A percentile compares a stretch with the other conserved stretches of the same genome.
These are phyloP conservation scores for Botrytis byssoidea DNA, from an alignment of 2,329 filamentous ascomycete species.

Conservation along the genomic window DNA sequence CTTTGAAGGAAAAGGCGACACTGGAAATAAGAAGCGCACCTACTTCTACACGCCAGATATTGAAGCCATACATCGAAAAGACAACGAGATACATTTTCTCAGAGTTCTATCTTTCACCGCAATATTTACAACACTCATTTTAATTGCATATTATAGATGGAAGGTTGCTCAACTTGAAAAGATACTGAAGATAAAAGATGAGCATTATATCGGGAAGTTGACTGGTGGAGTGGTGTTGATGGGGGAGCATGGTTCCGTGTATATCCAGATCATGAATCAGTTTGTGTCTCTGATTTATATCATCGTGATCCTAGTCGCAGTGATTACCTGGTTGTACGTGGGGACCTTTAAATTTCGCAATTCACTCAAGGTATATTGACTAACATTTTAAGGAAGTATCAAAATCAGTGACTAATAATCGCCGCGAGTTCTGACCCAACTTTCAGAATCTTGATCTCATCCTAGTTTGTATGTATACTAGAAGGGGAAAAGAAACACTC, in stretches of 20 bases:
- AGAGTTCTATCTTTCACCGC: background rate
- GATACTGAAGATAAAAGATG: background rate
- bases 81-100: conserved; percentile 5
- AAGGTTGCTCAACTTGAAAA: background rate
- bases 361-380: background rate
- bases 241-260: background rate
- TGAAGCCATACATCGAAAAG: background rate
- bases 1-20: too few species aligned
- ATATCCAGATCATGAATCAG: background rate
- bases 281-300: background rate
- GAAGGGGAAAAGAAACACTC: background rate
- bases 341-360: background rate
- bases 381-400: background rate
- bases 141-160: background rate
- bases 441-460: background rate
- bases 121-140: background rate
- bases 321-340: conserved; percentile 5
- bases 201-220: background rate
- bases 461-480: background rate
- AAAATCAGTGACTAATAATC: background rate
- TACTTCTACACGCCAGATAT: background rate
- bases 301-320: background rate
- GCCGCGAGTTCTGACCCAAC: too few species aligned
- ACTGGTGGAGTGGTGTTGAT: background rate
- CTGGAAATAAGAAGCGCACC: background rate